Conservation (phyloP, 2,329 filamentous ascomycete genomes). For the Aspergillus proliferans region DNA sequence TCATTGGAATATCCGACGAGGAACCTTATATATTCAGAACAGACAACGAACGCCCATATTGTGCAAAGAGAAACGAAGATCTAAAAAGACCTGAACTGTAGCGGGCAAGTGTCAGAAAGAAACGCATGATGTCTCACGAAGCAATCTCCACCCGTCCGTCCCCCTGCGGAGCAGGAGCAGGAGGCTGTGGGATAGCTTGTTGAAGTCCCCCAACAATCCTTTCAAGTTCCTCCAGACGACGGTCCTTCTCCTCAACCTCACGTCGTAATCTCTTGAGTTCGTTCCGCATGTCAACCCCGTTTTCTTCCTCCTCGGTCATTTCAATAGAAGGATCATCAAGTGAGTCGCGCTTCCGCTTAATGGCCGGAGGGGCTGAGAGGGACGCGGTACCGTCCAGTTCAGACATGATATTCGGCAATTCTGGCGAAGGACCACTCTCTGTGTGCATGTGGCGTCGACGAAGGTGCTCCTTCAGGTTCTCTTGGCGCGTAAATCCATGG, state of each 20-base stretch:
- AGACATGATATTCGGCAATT: slow-evolving; percentile 24
- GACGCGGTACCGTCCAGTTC: slow-evolving; percentile 26
- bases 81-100: slow-evolving; percentile 7
- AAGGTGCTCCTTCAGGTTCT: slow-evolving; percentile 90
- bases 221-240: slow-evolving; percentile 38
- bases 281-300: slow-evolving; percentile 47
- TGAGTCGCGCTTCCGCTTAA: slow-evolving; percentile 33
- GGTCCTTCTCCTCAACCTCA: slow-evolving; percentile 55
- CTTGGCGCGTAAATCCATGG: slow-evolving; percentile 84
- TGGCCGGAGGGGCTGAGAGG: slow-evolving; percentile 19
- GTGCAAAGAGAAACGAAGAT: slow-evolving; percentile 21
- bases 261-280: slow-evolving; percentile 62
- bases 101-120: neutral
- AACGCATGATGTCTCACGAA: neutral
- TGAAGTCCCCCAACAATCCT: slow-evolving; percentile 32
- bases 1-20: slow-evolving; percentile 14
- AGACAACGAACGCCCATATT: slow-evolving; percentile 24
- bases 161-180: slow-evolving; percentile 11
- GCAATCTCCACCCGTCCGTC: slow-evolving; percentile 4
- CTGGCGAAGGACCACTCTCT: slow-evolving; percentile 26
- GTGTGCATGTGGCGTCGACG: slow-evolving; percentile 71
- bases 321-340: slow-evolving; percentile 19
- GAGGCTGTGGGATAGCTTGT: slow-evolving; percentile 29
- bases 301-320: slow-evolving; percentile 33
- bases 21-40: slow-evolving; percentile 12